Evolutionary conservation across 192 early-diverging fungal species (phyloP), one percentile per base, ranked within the genome.

Genomic region (Dissophora ornata): DNA sequence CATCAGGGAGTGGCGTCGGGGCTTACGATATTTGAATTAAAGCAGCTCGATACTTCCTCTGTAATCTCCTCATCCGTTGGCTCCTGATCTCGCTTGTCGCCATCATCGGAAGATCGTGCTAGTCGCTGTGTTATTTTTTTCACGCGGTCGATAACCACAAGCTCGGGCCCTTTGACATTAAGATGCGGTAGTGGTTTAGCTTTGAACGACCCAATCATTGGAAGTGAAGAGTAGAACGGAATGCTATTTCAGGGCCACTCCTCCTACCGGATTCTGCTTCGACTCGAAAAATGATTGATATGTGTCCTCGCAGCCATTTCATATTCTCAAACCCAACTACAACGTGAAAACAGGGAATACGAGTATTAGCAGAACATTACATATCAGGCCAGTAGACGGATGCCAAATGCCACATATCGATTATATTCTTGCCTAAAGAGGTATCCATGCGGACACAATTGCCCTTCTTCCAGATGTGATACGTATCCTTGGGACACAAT

Each of bases 391-490:
- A n/a, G n/a, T n/a, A 47, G 46, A 21, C 8, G 8, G 18, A 47
- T 8, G 13, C 46, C 22, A 16, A 21, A 8, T 7, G 16, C 0
- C 8, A 47, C 21, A 47, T 9, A 47, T 9, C 46, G n/a, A 6
- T 4, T 25, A 7, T 1, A 9, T 4, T 11, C 22, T 56, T 75
- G 67, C 71, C 71, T 13, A 77, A 64, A 13, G 73, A 77, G 4
- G 73, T 77, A 45, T 77, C 73, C 73, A 77, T 77, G 47, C 73
- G 64, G 16, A 77, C 73, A n/a, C 64, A 57, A 36, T 77, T 77
- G 57, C 73, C 73, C 40, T 67, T 77, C 59, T 77, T 77, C 73
- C 73, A 77, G 44, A 77, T 77, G 36, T 77, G 73, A 62, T 77
- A 77, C 16, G 73, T 77, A 22, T 77, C 73, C 24, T 77, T 77